Conservation (phyloP, 2,329 filamentous ascomycete species). For the Colletotrichum spinosum region DNA sequence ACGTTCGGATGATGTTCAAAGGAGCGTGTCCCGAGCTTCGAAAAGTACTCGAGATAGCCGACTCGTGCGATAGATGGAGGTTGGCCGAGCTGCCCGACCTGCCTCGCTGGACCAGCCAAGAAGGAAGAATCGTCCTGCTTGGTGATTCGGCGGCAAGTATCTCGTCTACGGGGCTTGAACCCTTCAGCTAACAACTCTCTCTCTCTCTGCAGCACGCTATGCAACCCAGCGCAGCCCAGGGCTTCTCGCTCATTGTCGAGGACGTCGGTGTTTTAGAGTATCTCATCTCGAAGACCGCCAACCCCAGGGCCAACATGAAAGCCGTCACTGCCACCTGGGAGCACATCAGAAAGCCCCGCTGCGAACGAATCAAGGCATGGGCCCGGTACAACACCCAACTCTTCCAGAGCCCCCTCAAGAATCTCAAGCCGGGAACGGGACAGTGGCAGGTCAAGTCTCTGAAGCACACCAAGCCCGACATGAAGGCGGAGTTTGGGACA, state of each 20-base stretch:
- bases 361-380: constrained; percentile 39
- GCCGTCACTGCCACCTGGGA: constrained; percentile 35
- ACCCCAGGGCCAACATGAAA: background rate
- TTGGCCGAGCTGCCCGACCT: constrained; percentile 40
- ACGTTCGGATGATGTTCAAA: constrained; percentile 36
- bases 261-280: background rate
- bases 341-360: constrained; percentile 38
- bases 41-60: constrained; percentile 28
- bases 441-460: constrained; percentile 1
- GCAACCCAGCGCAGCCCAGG: constrained; percentile 6
- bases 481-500: background rate
- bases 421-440: background rate
- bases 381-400: constrained; percentile 33
- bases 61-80: constrained; percentile 40
- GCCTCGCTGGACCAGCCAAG: constrained; percentile 39
- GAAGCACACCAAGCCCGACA: background rate
- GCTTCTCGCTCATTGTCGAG: constrained; percentile 5
- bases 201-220: background rate
- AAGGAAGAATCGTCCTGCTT: constrained; percentile 36
- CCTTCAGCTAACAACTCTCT: background rate
- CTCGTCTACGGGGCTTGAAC: too few relatives aligned
- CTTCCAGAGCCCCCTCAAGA: background rate
- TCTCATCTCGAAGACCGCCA: background rate
- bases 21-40: constrained; percentile 35
- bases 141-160: constrained; percentile 38